Evolutionary conservation across 768 basidiomycete genomes (phyloP).

Genomic region (Neoboletus magnificus): DNA sequence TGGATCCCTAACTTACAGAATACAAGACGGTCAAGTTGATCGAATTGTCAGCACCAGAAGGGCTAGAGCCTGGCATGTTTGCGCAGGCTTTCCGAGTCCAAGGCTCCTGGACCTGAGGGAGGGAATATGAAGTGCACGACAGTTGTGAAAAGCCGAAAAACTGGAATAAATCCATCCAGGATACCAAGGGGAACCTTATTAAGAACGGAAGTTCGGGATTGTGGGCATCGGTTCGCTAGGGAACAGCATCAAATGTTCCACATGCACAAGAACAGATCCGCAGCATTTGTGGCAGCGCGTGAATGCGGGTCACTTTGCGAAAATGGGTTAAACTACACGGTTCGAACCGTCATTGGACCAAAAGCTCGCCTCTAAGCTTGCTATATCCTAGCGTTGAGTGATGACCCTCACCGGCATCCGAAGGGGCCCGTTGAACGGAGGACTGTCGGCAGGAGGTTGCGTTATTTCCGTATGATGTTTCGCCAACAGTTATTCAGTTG

Average conservation of each 20-base stretch:
- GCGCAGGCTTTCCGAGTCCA: not conserved
- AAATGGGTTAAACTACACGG: not conserved
- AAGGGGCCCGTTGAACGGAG: too few relatives aligned
- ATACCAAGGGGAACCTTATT: conserved; percentile 1
- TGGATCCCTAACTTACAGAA: not conserved
- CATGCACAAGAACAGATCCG: conserved; percentile 1
- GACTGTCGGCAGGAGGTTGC: not conserved
- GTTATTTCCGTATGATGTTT: not conserved
- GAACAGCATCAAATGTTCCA: conserved; percentile 9
- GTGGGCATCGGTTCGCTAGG: conserved; percentile 2
- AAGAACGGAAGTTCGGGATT: not conserved
- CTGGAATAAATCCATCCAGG: not conserved
- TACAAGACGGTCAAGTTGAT: not conserved
- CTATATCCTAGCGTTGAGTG: not conserved
- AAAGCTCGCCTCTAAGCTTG: not conserved
- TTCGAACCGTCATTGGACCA: not conserved
- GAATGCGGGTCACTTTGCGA: not conserved
- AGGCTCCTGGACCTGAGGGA: not conserved
- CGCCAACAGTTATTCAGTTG: not conserved
- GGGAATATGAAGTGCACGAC: not conserved
- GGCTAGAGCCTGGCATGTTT: not conserved
- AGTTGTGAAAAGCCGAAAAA: not conserved
- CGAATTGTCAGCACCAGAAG: not conserved
- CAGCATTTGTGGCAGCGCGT: conserved; percentile 6
- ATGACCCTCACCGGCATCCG: too few relatives aligned